Evolutionary conservation across 352 stramenopile species (phyloP).

Genomic region (Phytopythium oedochilum): DNA sequence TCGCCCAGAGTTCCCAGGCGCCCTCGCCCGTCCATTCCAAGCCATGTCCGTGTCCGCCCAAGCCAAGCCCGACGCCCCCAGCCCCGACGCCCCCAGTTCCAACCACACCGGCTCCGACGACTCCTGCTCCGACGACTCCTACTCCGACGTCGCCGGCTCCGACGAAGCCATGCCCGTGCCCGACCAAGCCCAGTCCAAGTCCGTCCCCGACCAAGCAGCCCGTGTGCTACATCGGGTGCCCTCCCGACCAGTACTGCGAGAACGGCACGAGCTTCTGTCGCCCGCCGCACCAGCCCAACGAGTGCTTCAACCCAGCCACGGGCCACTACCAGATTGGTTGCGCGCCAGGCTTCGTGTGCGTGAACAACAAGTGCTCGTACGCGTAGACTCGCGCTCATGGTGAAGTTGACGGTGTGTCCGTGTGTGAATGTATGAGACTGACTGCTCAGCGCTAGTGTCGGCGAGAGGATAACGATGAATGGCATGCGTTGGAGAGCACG

Average conservation of each 20-base stretch:
- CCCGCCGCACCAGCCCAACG: not conserved
- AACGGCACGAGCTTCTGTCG: slow-evolving; percentile 14
- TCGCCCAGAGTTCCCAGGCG: slow-evolving; percentile 7
- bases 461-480: too few relatives aligned
- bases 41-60: not conserved
- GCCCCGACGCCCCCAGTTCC: not conserved
- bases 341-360: slow-evolving; percentile 23
- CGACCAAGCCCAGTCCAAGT: not conserved
- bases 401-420: too few relatives aligned
- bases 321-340: slow-evolving; percentile 14
- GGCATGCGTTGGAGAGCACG: too few relatives aligned
- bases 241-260: slow-evolving; percentile 17
- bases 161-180: not conserved
- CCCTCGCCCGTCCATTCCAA: too few relatives aligned
- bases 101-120: not conserved
- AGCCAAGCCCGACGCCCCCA: too few relatives aligned
- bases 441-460: too few relatives aligned
- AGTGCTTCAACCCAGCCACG: slow-evolving; percentile 32
- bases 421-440: too few relatives aligned
- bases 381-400: too few relatives aligned
- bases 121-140: not conserved
- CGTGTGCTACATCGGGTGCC: slow-evolving; percentile 22
- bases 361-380: slow-evolving; percentile 26
- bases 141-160: not conserved
- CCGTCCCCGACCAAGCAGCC: slow-evolving; percentile 8